Percentiles rank a stretch among this genome's conserved stretches.
These are phyloP conservation scores for Claviceps capensis DNA, from an alignment of 2,329 filamentous ascomycete species.

Conservation along the genomic window DNA sequence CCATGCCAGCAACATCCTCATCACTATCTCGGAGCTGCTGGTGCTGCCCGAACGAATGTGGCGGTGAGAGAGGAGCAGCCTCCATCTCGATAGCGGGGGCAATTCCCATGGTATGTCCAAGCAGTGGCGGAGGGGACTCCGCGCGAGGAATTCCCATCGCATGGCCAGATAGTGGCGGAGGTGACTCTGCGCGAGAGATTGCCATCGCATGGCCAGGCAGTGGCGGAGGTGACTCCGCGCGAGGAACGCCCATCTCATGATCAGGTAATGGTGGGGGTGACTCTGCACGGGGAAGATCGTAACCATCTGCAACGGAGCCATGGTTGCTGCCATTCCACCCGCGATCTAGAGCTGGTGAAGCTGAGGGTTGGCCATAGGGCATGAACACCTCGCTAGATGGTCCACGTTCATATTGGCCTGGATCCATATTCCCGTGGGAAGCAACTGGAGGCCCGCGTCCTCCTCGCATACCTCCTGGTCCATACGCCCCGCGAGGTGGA, in stretches of 20 bases:
- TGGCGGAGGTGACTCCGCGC: slow-evolving; percentile 52
- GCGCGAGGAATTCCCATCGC: slow-evolving; percentile 36
- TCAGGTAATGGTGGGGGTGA: slow-evolving; percentile 50
- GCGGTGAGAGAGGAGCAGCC: slow-evolving; percentile 36
- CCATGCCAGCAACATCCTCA: slow-evolving; percentile 59
- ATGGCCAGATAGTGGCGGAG: slow-evolving; percentile 42
- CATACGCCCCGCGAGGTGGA: slow-evolving; percentile 19
- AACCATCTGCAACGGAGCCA: slow-evolving; percentile 22
- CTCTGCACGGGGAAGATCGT: slow-evolving; percentile 43
- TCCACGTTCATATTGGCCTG: slow-evolving; percentile 24
- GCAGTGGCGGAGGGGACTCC: slow-evolving; percentile 50
- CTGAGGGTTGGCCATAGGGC: slow-evolving; percentile 19
- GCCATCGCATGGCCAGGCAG: slow-evolving; percentile 32
- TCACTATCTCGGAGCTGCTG: slow-evolving; percentile 48
- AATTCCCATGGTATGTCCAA: slow-evolving; percentile 25
- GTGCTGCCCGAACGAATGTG: slow-evolving; percentile 30
- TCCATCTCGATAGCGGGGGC: slow-evolving; percentile 73
- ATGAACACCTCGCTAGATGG: slow-evolving; percentile 10
- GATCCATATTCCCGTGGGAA: slow-evolving; percentile 22
- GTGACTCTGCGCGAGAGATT: slow-evolving; percentile 45
- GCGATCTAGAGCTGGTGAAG: not conserved
- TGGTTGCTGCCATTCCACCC: slow-evolving; percentile 4
- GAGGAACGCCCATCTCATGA: slow-evolving; percentile 27
- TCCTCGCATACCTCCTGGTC: slow-evolving; percentile 14
- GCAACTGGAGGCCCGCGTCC: slow-evolving; percentile 20